Evolutionary conservation across 1,139 yeast genomes (phyloP).

Genomic region (Geotrichum europaeum): DNA sequence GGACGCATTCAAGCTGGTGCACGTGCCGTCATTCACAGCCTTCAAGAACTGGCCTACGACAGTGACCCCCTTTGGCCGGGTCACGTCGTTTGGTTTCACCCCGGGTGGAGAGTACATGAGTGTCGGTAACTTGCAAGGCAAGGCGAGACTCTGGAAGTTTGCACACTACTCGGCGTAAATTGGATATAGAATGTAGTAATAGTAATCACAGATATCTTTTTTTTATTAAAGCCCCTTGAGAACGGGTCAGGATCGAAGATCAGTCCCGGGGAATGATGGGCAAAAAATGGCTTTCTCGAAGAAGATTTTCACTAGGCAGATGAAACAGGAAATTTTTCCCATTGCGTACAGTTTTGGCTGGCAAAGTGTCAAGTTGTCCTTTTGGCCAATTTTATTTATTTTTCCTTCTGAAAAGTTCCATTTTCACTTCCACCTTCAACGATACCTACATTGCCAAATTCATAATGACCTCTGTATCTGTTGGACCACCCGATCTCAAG

Average conservation of each 20-base stretch:
- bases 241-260: neutral
- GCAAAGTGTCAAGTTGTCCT: constrained; percentile 12
- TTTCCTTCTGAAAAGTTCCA: neutral
- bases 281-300: neutral
- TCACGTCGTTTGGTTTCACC: constrained; percentile 75
- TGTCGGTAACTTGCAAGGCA: constrained; percentile 87
- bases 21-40: constrained; percentile 80
- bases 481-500: constrained; percentile 35
- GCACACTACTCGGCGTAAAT: constrained; percentile 50
- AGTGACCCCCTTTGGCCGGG: constrained; percentile 91
- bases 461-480: constrained; percentile 25
- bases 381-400: neutral
- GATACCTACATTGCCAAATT: constrained; percentile 2
- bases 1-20: constrained; percentile 83
- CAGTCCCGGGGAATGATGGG: neutral
- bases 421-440: constrained; percentile 1
- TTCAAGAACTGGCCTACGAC: constrained; percentile 97
- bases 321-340: neutral
- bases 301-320: neutral
- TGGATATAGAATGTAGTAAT: neutral
- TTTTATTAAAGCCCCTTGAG: neutral
- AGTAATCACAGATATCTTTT: neutral
- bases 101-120: constrained; percentile 80
- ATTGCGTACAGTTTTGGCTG: neutral
- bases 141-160: constrained; percentile 82